Conservation (phyloP, 106 monocot species). For the Allium cepa region DNA sequence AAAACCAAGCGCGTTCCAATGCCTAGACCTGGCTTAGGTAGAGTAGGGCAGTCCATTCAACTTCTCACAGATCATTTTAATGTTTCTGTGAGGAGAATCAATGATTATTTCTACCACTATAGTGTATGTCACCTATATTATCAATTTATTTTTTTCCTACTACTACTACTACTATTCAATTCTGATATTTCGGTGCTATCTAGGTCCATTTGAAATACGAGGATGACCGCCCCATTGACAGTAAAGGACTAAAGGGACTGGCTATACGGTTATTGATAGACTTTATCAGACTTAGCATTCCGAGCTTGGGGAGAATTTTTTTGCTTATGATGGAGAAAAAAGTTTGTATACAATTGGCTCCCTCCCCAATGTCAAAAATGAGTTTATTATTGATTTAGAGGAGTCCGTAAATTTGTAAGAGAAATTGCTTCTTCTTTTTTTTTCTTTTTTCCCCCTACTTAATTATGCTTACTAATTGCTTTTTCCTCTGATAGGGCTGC, state of each 20-base stretch:
- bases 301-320: too few species aligned
- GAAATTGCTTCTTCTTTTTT: too few species aligned
- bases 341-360: conserved; percentile 71
- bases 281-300: too few species aligned
- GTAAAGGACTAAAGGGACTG: too few species aligned
- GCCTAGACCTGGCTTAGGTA: conserved; percentile 43
- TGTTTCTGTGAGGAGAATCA: conserved; percentile 38
- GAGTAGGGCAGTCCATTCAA: conserved; percentile 36
- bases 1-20: conserved; percentile 55
- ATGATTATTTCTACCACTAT: conserved; percentile 74
- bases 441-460: too few species aligned
- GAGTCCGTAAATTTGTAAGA: conserved; percentile 48
- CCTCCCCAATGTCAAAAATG: conserved; percentile 73
- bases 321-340: conserved; percentile 28
- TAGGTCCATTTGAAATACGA: too few species aligned
- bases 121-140: conserved; percentile 32
- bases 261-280: too few species aligned
- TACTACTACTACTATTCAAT: background rate
- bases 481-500: background rate
- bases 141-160: background rate
- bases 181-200: background rate
- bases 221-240: too few species aligned
- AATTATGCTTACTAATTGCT: too few species aligned
- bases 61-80: conserved; percentile 68
- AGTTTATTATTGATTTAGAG: conserved; percentile 70